Percentiles rank a stretch among this genome's conserved stretches.
These are phyloP conservation scores for Diplotaxis tenuifolia DNA, from an alignment of 345 rosid genomes.

Conservation along the genomic window DNA sequence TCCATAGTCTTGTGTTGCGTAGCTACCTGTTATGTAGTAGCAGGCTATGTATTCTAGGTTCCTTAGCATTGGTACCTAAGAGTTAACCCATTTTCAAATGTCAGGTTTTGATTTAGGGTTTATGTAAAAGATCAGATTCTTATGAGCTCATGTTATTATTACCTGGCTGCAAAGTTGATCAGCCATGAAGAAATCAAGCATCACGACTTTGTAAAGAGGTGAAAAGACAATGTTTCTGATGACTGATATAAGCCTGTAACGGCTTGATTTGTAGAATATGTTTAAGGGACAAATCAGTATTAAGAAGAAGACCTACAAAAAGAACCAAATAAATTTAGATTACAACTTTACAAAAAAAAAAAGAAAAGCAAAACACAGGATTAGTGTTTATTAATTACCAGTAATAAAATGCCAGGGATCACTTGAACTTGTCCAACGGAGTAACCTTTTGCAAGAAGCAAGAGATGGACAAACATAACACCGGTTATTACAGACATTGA, in stretches of 20 bases:
- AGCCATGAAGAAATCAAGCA: slow-evolving; percentile 99
- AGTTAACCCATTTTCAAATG: slow-evolving; percentile 2
- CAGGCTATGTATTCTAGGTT: slow-evolving; percentile 85
- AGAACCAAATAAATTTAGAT: slow-evolving; percentile 3
- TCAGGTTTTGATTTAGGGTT: background rate
- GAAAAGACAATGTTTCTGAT: slow-evolving; percentile 75
- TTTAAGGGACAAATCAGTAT: slow-evolving; percentile 76
- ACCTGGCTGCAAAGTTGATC: slow-evolving; percentile 99
- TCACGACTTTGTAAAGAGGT: slow-evolving; percentile 92
- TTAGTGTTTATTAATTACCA: slow-evolving; percentile 49
- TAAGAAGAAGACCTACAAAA: slow-evolving; percentile 53
- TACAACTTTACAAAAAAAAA: background rate
- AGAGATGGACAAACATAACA: slow-evolving; percentile 74
- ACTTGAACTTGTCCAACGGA: slow-evolving; percentile 77
- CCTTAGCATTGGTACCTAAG: slow-evolving; percentile 76
- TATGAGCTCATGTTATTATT: background rate
- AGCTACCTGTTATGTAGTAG: slow-evolving; percentile 89
- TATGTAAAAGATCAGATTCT: background rate
- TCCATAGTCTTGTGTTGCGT: slow-evolving; percentile 76
- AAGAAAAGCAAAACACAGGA: background rate
- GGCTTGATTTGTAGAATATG: slow-evolving; percentile 69
- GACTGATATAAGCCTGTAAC: slow-evolving; percentile 62
- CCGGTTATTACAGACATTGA: slow-evolving; percentile 79
- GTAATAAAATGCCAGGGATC: slow-evolving; percentile 70
- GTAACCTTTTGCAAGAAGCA: slow-evolving; percentile 70